Base-by-base conservation (phyloP, 345 rosid genomes). In the Erodium maritimum region DNA sequence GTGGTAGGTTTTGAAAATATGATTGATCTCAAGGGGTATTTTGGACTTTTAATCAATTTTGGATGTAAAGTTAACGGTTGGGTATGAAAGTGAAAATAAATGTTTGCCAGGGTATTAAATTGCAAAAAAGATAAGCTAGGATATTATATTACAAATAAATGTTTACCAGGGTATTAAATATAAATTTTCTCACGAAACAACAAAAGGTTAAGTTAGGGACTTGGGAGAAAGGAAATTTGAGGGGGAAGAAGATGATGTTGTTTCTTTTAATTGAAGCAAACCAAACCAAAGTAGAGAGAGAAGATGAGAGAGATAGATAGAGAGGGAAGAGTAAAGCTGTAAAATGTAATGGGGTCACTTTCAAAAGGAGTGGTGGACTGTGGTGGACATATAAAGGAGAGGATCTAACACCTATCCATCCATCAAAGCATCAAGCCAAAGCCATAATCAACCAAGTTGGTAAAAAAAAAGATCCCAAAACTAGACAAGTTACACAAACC, bases 181-280 rank as follows among this genome's bases (percentile, higher is more conserved):
- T n/a, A n/a, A n/a, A n/a, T n/a, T n/a, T n/a, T n/a, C n/a, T n/a
- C n/a, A n/a, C n/a, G 54, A 63, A 65, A 50, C 48, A 7, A 69
- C 37, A 57, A 69, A 62, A 64, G 24, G 72, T 51, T 54, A 10
- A 11, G 22, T 18, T 20, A n/a, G 25, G 63, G 56, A 66, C 20
- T 60, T 70, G 53, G 62, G 60, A 33, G 64, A 53, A n/a, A 22
- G 59, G 52, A 64, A 61, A 58, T 50, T 48, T 59, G 25, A 65
- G 57, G 56, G 23, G 69, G 60, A 42, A 42, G 48, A 14, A 42
- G 61, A 58, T 59, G 71, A 59, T 19, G 72, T 24, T 69, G 79
- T 69, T 73, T 65, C 73, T 72, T 81, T 76, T 37, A 57, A 73
- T 75, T 9, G 76, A 77, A 78, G 79, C 76, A 63, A 73, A 54